Evolutionary conservation across 306 rosid genomes (phyloP).

Genomic region (Quercus rubra): DNA sequence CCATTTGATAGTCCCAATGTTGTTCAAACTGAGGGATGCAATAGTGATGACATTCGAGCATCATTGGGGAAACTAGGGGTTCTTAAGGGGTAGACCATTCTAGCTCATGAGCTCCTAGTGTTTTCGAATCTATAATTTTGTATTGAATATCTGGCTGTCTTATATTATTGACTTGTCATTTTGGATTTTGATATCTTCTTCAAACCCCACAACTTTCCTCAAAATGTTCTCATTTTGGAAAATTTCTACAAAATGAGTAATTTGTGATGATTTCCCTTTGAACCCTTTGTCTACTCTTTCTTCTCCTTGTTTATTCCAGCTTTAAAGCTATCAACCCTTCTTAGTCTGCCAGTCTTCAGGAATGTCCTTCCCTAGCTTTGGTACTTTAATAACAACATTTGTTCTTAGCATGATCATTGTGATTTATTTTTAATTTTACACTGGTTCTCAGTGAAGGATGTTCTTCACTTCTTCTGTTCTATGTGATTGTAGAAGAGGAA

Average conservation of each 20-base stretch:
- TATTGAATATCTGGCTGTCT: background rate
- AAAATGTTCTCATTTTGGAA: background rate
- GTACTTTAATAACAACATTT: background rate
- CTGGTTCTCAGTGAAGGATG: background rate
- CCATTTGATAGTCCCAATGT: constrained; percentile 36
- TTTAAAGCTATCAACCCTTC: background rate
- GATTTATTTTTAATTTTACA: background rate
- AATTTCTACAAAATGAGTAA: background rate
- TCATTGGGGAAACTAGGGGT: constrained; percentile 43
- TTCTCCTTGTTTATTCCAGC: background rate
- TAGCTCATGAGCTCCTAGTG: background rate
- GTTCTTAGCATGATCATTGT: too few species aligned
- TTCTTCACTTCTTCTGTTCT: background rate
- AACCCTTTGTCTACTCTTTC: background rate
- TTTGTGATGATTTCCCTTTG: background rate
- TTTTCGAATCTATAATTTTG: background rate
- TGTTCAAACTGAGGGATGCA: constrained; percentile 32
- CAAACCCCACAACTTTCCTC: background rate
- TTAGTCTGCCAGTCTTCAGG: background rate
- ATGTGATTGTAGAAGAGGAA: background rate
- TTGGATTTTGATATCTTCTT: background rate
- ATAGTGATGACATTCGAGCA: constrained; percentile 21
- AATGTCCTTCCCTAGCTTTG: background rate
- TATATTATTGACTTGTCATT: background rate
- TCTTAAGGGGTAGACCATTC: constrained; percentile 12